Base-by-base conservation (phyloP, 2,329 filamentous ascomycete genomes). In the Talaromyces sp. region DNA sequence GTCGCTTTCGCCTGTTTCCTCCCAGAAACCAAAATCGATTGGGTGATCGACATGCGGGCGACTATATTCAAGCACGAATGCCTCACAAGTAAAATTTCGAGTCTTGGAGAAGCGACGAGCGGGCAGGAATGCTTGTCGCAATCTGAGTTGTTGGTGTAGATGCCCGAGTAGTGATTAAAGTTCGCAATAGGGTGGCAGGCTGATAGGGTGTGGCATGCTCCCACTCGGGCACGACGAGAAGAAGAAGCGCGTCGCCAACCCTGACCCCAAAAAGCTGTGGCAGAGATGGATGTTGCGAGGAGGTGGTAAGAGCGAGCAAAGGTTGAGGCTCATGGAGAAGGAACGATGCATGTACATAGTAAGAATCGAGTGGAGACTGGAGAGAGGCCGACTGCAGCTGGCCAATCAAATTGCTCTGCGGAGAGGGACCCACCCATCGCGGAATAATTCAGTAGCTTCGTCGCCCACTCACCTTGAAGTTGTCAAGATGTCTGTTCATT, bases 1-100 rank as follows among this genome's bases (percentile, higher is more conserved):
- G 72, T 16, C 22, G n/a, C 14, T 58, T 45, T 56, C 19, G 33
- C 6, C 52, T 16, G 14, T 37, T 54, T 24, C 35, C 7, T 24
- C 57, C 14, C 14, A 22, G 10, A 22, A 8, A 33, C 14, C 24
- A 24, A 33, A 24, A 3, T 5, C 5, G 41, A 16, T 49, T 24
- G 47, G n/a, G 8, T n/a, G 19, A 33, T 37, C 9, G n/a, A 24
- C 50, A 24, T 43, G 45, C 5, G 8, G 35, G 27, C n/a, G 16
- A 31, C 3, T 24, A 6, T 7, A 16, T n/a, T 13, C 11, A 62
- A 57, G 37, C 11, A 27, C 11, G 37, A 37, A 33, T 41, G 16
- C 3, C 27, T n/a, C 22, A 39, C 9, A 37, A 27, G 39, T 13
- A 14, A 16, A 39, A 35, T 39, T 14, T 39, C 10, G 5, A n/a